These are phyloP conservation scores for Mycena indigotica DNA, from an alignment of 768 basidiomycete species.

Conservation along the genomic window DNA sequence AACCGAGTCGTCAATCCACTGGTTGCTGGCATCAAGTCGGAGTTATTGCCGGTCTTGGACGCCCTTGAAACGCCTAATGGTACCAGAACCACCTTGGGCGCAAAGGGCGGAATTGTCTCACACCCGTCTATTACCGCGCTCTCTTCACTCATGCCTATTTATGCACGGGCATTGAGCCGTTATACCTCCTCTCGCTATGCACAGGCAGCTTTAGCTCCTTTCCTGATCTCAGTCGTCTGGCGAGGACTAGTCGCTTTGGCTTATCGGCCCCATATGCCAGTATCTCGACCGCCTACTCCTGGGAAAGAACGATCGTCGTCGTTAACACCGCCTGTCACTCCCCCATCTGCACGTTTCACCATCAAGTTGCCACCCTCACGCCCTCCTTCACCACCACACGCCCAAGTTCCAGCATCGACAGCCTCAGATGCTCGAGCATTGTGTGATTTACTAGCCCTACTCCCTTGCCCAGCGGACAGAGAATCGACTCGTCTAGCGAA, in stretches of 20 bases:
- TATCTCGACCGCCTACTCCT: constrained; percentile 45
- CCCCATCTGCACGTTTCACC: constrained; percentile 59
- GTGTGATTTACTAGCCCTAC: constrained; percentile 57
- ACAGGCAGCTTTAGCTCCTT: constrained; percentile 65
- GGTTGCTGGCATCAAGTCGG: constrained; percentile 59
- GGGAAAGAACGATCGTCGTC: constrained; percentile 36
- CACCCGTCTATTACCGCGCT: constrained; percentile 67
- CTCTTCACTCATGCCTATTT: constrained; percentile 62
- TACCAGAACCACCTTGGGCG: constrained; percentile 33
- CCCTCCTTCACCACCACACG: constrained; percentile 61
- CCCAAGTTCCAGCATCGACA: constrained; percentile 40
- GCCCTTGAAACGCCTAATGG: constrained; percentile 53
- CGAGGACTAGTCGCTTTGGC: constrained; percentile 70
- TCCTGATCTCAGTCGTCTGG: constrained; percentile 77
- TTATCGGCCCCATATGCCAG: constrained; percentile 51
- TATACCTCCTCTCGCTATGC: constrained; percentile 56
- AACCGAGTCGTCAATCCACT: constrained; percentile 68
- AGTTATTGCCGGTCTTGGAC: constrained; percentile 62
- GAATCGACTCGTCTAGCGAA: constrained; percentile 58
- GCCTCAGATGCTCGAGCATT: constrained; percentile 63
- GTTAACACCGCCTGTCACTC: constrained; percentile 56
- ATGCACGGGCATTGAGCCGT: constrained; percentile 57
- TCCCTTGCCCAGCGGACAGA: constrained; percentile 65
- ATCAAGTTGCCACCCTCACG: constrained; percentile 71
- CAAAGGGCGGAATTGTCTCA: constrained; percentile 35